Percentiles rank a stretch among this genome's conserved stretches.
phyloP scores from a whole-genome alignment of 208 protist genomes.

The Leishmania amazonensis region DNA sequence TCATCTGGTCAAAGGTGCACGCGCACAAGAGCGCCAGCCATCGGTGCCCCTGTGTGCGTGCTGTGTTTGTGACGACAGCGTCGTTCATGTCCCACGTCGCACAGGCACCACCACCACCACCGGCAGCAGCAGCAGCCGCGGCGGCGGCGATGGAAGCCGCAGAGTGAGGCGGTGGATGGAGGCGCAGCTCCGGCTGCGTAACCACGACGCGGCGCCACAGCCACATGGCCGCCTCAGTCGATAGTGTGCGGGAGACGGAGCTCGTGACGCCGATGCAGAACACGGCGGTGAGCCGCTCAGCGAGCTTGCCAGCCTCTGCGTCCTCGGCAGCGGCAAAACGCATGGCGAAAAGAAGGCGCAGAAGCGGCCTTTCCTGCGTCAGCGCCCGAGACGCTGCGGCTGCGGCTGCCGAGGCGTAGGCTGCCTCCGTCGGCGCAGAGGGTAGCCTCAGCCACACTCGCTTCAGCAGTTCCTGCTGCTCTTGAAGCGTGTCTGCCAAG shows the following conservation, averaged over 20 bases:
- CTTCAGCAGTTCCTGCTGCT: constrained; percentile 17
- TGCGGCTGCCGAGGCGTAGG: neutral
- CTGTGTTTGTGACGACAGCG: constrained; percentile 45
- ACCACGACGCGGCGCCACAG: constrained; percentile 49
- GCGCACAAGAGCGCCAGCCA: constrained; percentile 58
- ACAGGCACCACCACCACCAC: too few relatives aligned
- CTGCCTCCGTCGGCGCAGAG: neutral
- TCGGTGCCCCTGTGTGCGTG: constrained; percentile 38
- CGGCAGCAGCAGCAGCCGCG: neutral
- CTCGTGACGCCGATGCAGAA: constrained; percentile 43
- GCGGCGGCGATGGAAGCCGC: neutral
- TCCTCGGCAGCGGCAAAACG: constrained; percentile 19
- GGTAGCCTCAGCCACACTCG: constrained; percentile 26
- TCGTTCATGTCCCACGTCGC: constrained; percentile 18
- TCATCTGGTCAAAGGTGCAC: constrained; percentile 46
- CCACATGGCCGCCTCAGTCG: constrained; percentile 52
- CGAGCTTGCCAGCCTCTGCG: constrained; percentile 28
- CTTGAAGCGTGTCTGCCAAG: constrained; percentile 20
- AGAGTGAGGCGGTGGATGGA: neutral
- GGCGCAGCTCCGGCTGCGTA: constrained; percentile 29
- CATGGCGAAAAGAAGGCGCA: constrained; percentile 22
- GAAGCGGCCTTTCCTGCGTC: constrained; percentile 11
- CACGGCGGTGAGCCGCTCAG: constrained; percentile 32
- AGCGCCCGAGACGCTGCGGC: constrained; percentile 17
- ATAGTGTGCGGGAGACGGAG: constrained; percentile 26